These are phyloP conservation scores for Echria macrotheca DNA, from an alignment of 495 filamentous ascomycete species.

Conservation along the genomic window DNA sequence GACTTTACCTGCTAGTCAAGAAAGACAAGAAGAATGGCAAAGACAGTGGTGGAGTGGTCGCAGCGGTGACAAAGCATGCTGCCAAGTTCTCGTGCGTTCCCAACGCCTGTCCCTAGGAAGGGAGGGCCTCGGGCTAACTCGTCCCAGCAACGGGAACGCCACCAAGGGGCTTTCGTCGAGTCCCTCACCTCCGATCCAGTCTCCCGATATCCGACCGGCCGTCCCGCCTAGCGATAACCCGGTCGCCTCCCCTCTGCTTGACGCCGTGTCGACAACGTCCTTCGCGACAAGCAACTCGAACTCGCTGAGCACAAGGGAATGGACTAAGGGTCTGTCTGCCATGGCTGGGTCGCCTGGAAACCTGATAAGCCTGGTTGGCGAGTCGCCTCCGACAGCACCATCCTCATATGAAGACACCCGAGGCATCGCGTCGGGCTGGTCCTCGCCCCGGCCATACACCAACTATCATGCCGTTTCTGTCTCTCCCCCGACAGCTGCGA, in stretches of 20 bases:
- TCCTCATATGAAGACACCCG: slow-evolving; percentile 51
- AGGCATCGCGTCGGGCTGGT: slow-evolving; percentile 38
- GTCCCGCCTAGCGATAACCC: slow-evolving; percentile 33
- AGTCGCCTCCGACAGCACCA: slow-evolving; percentile 48
- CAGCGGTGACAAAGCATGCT: slow-evolving; percentile 48
- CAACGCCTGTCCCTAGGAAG: background rate
- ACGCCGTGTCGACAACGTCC: slow-evolving; percentile 41
- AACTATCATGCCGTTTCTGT: slow-evolving; percentile 39
- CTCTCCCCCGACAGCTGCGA: slow-evolving; percentile 40
- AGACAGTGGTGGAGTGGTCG: slow-evolving; percentile 45
- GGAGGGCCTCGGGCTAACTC: slow-evolving; percentile 18
- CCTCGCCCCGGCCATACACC: slow-evolving; percentile 32
- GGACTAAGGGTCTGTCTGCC: slow-evolving; percentile 42
- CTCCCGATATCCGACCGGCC: slow-evolving; percentile 39
- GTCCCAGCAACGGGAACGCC: slow-evolving; percentile 25
- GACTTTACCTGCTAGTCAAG: slow-evolving; percentile 20
- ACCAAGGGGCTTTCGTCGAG: slow-evolving; percentile 34
- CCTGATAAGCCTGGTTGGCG: slow-evolving; percentile 47
- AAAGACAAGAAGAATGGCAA: slow-evolving; percentile 50
- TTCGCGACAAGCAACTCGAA: slow-evolving; percentile 43
- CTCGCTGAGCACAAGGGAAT: slow-evolving; percentile 47
- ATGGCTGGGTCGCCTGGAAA: slow-evolving; percentile 52
- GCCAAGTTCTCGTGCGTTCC: slow-evolving; percentile 45
- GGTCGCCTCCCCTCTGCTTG: slow-evolving; percentile 36
- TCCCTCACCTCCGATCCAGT: slow-evolving; percentile 36